These are phyloP conservation scores for Mycena chlorophos DNA, from an alignment of 768 basidiomycete genomes.

Conservation along the genomic window DNA sequence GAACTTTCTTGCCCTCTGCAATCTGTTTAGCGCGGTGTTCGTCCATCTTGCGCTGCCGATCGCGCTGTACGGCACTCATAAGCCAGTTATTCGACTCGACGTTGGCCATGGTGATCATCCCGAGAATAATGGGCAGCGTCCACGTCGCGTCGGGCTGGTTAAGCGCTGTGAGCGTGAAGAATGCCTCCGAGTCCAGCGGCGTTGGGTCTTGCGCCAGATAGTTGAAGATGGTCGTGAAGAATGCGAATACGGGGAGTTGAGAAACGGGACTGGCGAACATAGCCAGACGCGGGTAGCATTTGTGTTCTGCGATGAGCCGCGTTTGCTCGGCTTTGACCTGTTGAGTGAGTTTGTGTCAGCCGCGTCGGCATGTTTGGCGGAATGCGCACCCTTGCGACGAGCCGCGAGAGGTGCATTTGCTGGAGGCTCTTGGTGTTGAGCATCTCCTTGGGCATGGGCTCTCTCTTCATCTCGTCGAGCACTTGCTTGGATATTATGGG, in stretches of 20 bases:
- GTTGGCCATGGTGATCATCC: slow-evolving; percentile 74
- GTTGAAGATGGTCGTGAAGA: slow-evolving; percentile 59
- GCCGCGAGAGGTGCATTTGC: slow-evolving; percentile 48
- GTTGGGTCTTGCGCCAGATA: slow-evolving; percentile 58
- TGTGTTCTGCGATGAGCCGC: slow-evolving; percentile 59
- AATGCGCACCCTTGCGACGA: slow-evolving; percentile 34
- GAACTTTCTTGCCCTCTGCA: slow-evolving; percentile 46
- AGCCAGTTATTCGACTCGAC: slow-evolving; percentile 80
- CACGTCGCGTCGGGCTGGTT: slow-evolving; percentile 71
- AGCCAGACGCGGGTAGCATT: slow-evolving; percentile 57
- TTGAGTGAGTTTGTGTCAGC: background rate
- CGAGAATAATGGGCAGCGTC: slow-evolving; percentile 67
- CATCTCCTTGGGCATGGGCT: slow-evolving; percentile 56
- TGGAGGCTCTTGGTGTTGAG: slow-evolving; percentile 39
- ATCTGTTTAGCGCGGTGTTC: slow-evolving; percentile 49
- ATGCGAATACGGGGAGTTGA: slow-evolving; percentile 73
- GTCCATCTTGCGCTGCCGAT: slow-evolving; percentile 49
- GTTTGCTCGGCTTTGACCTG: slow-evolving; percentile 58
- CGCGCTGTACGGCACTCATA: slow-evolving; percentile 55
- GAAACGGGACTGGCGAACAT: slow-evolving; percentile 61
- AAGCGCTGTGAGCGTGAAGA: slow-evolving; percentile 70
- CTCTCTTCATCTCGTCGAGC: slow-evolving; percentile 54
- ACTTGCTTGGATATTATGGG: slow-evolving; percentile 43
- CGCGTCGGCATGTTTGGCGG: background rate
- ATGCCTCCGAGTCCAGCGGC: slow-evolving; percentile 75